Evolutionary conservation across 768 basidiomycete species (phyloP), one percentile per base, ranked within the genome.

Genomic region (Pleurotus eryngii): DNA sequence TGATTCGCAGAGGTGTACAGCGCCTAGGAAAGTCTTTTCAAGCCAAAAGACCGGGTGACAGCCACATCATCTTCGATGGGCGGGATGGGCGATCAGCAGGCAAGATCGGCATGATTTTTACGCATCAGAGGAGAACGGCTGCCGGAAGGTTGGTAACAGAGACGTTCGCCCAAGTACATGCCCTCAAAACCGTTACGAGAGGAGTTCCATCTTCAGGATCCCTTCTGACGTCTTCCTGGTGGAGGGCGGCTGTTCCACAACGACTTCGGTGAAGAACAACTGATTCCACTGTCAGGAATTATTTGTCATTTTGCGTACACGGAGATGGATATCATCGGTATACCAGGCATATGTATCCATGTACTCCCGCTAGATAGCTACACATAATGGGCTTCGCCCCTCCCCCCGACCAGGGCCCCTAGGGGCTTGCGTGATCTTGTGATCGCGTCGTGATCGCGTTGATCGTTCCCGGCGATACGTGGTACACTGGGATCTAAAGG

Each of bases 191-290:
- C 46, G 3, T 40, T 49, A 55, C 26, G 26, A 3, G 12, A 45
- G 11, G 27, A 7, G 20, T 17, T 57, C 57, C 38, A 43, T 8
- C 9, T 15, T 20, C 35, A 24, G 22, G 57, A 61, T 59, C 27
- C 9, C 9, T 67, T 58, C 46, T 49, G 58, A 42, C 7, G 15
- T 2, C 57, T 57, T 39, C 57, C 57, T 3, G 51, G 49, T 8
- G 61, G 61, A 4, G 59, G 65, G 30, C 55, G 56, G 5, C 22
- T 67, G 2, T 58, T 63, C 45, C 62, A 65, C 39, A 46, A 46
- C 9, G 8, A 48, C 8, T 37, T 48, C 46, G 26, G 14, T 6
- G 22, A 12, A 17, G 14, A 51, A 14, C 20, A 47, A 7, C 39
- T 57, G 1, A 15, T 63, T 20, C 3, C 22, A 42, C 49, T 43